Base-by-base conservation (phyloP, 2,329 filamentous ascomycete species). In the Chalaropsis thielavioides region DNA sequence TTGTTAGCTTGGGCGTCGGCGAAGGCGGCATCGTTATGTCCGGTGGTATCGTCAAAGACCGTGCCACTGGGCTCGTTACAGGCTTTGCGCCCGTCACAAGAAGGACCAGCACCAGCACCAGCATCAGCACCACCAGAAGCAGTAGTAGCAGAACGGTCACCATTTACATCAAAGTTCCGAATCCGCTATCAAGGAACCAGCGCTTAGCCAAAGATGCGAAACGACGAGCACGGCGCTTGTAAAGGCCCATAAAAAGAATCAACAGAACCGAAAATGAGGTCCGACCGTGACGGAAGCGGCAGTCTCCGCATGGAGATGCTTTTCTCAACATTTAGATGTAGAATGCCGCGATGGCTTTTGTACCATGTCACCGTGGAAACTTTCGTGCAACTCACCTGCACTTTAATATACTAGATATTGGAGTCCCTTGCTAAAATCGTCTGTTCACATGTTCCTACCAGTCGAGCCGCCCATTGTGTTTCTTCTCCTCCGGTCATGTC, bases 1-100 rank as follows among this genome's bases (percentile, higher is more conserved):
- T 84, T 51, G 65, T 73, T 24, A 68, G 67, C 3, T 68, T 80
- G 17, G 62, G 60, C 13, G 67, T 72, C 6, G 70, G 71, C 1
- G 72, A 73, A 10, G 68, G 72, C 0, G 80, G 81, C 0, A 66
- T 81, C 8, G 75, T 77, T 0, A 62, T 75, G n/a, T 78, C 78
- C 8, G 72, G 73, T 11, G 80, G 80, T 0, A 72, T 79, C 41
- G 68, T 72, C 19, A 73, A 77, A 64, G 72, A 76, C 63, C 59
- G 64, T 1, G 64, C 64, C n/a, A 78, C 72, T 0, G 78, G 80
- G 0, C 65, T 77, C 35, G 75, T 79, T 2, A 71, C 69, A 38
- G 73, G 73, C 15, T 75, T 76, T 46, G 62, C 24, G 8, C 67
- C 62, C 44, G 44, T 54, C 19, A 59, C 40, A 41, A 43, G 51